These are phyloP conservation scores for Aspergillus olivimuriae DNA, from an alignment of 495 filamentous ascomycete genomes.

Conservation along the genomic window DNA sequence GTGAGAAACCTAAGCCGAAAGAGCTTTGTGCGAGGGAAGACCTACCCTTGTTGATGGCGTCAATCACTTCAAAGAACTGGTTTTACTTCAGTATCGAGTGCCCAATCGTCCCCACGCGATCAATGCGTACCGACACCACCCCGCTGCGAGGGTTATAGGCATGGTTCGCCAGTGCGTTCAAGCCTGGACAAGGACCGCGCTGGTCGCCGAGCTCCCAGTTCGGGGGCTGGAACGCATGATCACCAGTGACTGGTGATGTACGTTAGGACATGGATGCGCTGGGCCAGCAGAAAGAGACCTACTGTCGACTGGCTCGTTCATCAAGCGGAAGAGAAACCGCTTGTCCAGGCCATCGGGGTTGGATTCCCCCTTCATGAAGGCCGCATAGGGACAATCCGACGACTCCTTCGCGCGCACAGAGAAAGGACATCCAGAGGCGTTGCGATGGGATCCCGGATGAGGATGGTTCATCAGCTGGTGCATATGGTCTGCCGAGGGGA, in stretches of 20 bases:
- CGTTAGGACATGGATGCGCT: no score
- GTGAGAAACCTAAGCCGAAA: no score
- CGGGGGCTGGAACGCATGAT: conserved; percentile 33
- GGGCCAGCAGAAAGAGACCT: background rate
- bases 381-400: no score
- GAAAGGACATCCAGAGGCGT: background rate
- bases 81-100: background rate
- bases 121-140: conserved; percentile 32
- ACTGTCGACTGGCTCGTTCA: background rate
- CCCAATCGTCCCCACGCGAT: no score
- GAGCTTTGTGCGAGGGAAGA: background rate
- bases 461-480: background rate
- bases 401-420: background rate
- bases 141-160: conserved; percentile 49
- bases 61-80: conserved; percentile 20
- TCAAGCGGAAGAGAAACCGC: background rate
- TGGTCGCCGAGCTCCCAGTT: conserved; percentile 31
- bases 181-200: conserved; percentile 44
- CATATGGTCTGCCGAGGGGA: background rate
- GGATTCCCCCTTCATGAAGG: background rate
- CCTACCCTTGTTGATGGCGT: conserved; percentile 26
- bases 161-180: conserved; percentile 50
- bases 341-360: background rate
- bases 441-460: background rate
- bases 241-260: conserved; percentile 30